These are phyloP conservation scores for Phyllosticta citriasiana DNA, from an alignment of 2,329 filamentous ascomycete genomes.

Conservation along the genomic window DNA sequence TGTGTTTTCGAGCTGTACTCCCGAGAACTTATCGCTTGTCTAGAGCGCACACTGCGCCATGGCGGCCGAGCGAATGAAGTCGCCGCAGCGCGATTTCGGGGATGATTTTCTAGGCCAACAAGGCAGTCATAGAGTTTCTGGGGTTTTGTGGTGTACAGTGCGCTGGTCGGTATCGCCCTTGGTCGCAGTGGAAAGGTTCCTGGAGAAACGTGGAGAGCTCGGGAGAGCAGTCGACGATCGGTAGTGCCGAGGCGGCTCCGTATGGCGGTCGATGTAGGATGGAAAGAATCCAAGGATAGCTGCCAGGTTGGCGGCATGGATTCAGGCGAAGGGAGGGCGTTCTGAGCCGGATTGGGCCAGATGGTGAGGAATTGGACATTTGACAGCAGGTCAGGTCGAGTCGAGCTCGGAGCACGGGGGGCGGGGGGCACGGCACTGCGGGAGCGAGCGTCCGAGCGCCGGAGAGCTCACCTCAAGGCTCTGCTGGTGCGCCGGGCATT, in stretches of 20 bases:
- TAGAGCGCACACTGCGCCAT: too few species aligned
- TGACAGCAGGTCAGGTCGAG: background rate
- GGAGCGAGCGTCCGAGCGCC: too few species aligned
- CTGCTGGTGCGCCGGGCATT: too few species aligned
- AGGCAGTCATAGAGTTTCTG: background rate
- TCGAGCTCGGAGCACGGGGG: background rate
- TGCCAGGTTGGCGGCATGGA: constrained; percentile 37
- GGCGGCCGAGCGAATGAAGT: too few species aligned
- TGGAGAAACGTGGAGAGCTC: background rate
- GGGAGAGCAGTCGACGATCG: background rate
- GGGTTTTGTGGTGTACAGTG: background rate
- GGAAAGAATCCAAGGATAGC: constrained; percentile 33
- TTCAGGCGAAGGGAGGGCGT: constrained; percentile 14
- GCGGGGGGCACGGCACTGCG: too few species aligned
- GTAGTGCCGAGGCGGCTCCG: constrained; percentile 17
- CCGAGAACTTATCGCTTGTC: too few species aligned
- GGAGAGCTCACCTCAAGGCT: too few species aligned
- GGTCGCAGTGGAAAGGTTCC: background rate
- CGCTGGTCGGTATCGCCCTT: background rate
- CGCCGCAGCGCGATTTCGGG: background rate
- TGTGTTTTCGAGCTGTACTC: too few species aligned
- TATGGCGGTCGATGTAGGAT: constrained; percentile 27
- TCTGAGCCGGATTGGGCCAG: background rate
- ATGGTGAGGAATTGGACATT: background rate
- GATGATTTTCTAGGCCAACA: background rate